Conservation (phyloP, 2,329 filamentous ascomycete genomes). For the Aspergillus tamarii region DNA sequence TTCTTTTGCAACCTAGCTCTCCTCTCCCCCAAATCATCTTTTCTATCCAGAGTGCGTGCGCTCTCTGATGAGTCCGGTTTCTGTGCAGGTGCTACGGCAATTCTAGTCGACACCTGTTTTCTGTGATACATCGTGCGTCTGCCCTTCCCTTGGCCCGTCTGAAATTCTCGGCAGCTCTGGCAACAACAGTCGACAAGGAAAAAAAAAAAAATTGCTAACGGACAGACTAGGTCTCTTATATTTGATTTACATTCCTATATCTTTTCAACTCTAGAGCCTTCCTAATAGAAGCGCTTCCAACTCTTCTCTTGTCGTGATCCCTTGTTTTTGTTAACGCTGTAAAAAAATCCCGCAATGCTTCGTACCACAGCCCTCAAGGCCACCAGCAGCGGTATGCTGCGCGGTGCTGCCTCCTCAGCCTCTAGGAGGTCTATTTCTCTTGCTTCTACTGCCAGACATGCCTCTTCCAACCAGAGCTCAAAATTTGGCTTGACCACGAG, state of each 20-base stretch:
- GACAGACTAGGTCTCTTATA: not conserved
- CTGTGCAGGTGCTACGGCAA: slow-evolving; percentile 45
- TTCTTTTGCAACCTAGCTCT: slow-evolving; percentile 12
- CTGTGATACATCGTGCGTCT: slow-evolving; percentile 20
- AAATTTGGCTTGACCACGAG: slow-evolving; percentile 42
- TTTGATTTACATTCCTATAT: not conserved
- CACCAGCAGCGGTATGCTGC: slow-evolving; percentile 41
- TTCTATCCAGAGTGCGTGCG: slow-evolving; percentile 34
- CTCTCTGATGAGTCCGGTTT: slow-evolving; percentile 46
- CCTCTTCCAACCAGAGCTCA: slow-evolving; percentile 33
- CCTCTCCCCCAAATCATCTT: slow-evolving; percentile 10
- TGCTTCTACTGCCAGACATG: slow-evolving; percentile 34
- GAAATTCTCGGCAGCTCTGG: slow-evolving; percentile 21
- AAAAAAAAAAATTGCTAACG: not conserved
- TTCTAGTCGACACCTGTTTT: slow-evolving; percentile 45
- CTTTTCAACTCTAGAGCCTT: not conserved
- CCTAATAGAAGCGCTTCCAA: slow-evolving; percentile 4
- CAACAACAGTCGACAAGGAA: not conserved
- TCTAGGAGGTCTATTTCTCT: slow-evolving; percentile 40
- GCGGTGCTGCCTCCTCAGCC: slow-evolving; percentile 36
- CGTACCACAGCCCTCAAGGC: slow-evolving; percentile 45
- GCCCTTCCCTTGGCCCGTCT: slow-evolving; percentile 26
- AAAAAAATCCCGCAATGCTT: slow-evolving; percentile 39
- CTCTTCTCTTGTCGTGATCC: not conserved
- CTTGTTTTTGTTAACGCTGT: not conserved